phyloP scores from a whole-genome alignment of 2,329 filamentous ascomycete species.

The Xylariaceae sp. region DNA sequence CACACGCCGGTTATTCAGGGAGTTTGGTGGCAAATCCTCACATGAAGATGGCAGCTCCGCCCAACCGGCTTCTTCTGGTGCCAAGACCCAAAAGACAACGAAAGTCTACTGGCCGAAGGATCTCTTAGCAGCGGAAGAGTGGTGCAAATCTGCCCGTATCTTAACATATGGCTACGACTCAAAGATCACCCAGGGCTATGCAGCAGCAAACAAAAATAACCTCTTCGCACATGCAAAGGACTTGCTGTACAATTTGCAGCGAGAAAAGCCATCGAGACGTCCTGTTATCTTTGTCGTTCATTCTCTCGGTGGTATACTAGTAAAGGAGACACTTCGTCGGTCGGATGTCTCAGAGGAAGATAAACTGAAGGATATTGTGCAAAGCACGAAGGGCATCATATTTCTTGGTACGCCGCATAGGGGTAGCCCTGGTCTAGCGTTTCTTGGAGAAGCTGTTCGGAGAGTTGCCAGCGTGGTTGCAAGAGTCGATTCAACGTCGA shows the following conservation, averaged over 20 bases:
- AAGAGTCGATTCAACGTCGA: not conserved
- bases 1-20: no score
- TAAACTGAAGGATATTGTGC: conserved; percentile 2
- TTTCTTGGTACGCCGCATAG: conserved; percentile 5
- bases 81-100: not conserved
- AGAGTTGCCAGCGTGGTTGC: not conserved
- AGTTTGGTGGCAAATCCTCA: no score
- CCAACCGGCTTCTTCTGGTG: no score
- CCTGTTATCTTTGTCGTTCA: conserved; percentile 8
- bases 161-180: not conserved
- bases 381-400: conserved; percentile 2
- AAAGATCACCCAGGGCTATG: not conserved
- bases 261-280: not conserved
- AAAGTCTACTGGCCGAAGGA: not conserved
- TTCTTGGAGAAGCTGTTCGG: conserved; percentile 2
- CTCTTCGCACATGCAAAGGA: not conserved
- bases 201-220: not conserved
- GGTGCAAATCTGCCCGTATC: not conserved
- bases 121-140: not conserved
- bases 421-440: not conserved
- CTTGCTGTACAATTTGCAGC: not conserved
- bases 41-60: no score
- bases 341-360: not conserved
- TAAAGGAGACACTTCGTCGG: conserved; percentile 8
- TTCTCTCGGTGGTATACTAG: conserved; percentile 1